Percentiles rank a stretch among this genome's conserved stretches.
Evolutionary conservation across 805 yeast species (phyloP).

Genomic region (Teunomyces panamensis): DNA sequence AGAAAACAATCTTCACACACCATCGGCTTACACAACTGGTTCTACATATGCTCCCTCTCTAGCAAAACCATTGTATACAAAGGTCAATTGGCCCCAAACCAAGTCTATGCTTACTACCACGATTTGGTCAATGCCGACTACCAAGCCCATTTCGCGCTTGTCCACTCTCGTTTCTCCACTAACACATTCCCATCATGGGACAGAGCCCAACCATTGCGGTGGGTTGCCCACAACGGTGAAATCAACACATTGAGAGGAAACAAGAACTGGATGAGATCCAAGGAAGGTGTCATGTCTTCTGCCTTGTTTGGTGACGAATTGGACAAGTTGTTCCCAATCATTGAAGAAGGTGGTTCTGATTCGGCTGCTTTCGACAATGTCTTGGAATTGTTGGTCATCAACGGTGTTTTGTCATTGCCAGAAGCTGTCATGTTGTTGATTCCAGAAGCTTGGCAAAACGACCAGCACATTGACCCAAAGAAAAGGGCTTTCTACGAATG

Average conservation of each 20-base stretch:
- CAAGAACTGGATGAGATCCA: conserved; percentile 98
- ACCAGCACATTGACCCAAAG: conserved; percentile 80
- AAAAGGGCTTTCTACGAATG: conserved; percentile 95
- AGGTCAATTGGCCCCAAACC: conserved; percentile 96
- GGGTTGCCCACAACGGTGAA: conserved; percentile 99
- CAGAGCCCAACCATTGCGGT: conserved; percentile 95
- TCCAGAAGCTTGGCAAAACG: conserved; percentile 98
- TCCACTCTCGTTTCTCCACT: conserved; percentile 95
- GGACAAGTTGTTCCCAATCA: conserved; percentile 88
- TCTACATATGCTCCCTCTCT: conserved; percentile 90
- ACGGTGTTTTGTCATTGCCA: conserved; percentile 88
- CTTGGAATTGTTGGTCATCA: conserved; percentile 83
- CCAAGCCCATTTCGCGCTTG: conserved; percentile 93
- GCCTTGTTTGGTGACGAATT: conserved; percentile 85
- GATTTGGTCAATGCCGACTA: conserved; percentile 89
- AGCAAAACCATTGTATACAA: conserved; percentile 90
- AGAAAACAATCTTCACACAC: conserved; percentile 88
- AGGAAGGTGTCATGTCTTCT: conserved; percentile 95
- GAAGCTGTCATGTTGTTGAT: conserved; percentile 97
- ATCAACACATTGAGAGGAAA: conserved; percentile 96
- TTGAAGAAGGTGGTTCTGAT: conserved; percentile 98
- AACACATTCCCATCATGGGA: conserved; percentile 99
- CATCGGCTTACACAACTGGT: conserved; percentile 95
- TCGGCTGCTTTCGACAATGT: conserved; percentile 98
- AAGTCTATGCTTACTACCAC: conserved; percentile 91